These are phyloP conservation scores for Carex cristatella DNA, from an alignment of 176 grass and related monocot genomes.

Conservation along the genomic window DNA sequence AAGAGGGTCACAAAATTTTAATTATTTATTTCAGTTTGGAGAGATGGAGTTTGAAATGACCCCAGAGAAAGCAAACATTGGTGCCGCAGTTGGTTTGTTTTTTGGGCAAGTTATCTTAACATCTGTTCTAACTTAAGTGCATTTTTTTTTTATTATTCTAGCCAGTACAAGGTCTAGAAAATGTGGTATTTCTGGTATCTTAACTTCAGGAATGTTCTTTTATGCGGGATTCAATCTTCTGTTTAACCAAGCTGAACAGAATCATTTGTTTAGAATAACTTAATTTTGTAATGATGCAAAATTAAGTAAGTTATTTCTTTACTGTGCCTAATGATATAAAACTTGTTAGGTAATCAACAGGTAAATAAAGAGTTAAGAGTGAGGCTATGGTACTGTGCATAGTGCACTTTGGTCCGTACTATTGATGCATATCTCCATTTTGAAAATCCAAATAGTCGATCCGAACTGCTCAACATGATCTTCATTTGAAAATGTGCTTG, in stretches of 20 bases:
- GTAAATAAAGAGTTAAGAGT: not conserved
- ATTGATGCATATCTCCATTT: no score
- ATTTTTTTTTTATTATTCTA: not conserved
- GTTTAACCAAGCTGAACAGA: not conserved
- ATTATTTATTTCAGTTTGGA: conserved; percentile 54
- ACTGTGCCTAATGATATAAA: not conserved
- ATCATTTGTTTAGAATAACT: not conserved
- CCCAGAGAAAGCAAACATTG: conserved; percentile 48
- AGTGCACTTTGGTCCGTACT: no score
- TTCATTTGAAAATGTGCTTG: no score
- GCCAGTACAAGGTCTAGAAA: not conserved
- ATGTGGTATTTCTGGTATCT: not conserved
- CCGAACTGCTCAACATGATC: no score
- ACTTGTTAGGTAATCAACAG: not conserved
- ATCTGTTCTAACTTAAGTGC: not conserved
- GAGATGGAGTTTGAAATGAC: conserved; percentile 68
- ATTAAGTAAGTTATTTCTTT: not conserved
- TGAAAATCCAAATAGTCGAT: no score
- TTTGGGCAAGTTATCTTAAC: conserved; percentile 54
- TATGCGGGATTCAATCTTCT: not conserved
- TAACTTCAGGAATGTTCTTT: not conserved
- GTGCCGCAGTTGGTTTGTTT: conserved; percentile 50
- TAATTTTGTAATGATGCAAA: no score
- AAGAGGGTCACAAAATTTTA: not conserved
- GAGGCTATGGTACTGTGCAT: no score